Percentiles rank a stretch among this genome's conserved stretches.
phyloP scores from a whole-genome alignment of 352 stramenopile genomes.

The Pythium grandisporangium region DNA sequence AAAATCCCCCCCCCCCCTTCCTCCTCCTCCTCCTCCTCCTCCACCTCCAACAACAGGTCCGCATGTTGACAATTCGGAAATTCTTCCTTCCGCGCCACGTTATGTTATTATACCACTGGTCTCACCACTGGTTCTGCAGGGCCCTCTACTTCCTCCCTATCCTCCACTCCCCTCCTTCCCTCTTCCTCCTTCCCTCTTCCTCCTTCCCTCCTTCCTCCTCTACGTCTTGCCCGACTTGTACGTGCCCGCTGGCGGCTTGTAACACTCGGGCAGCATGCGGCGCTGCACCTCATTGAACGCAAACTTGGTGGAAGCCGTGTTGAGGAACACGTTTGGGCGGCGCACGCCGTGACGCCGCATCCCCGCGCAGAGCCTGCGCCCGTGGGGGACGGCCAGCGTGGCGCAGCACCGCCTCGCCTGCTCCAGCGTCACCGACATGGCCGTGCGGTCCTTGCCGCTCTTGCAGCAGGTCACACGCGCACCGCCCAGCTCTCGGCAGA shows the following conservation, averaged over 20 bases:
- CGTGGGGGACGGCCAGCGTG: conserved; percentile 46
- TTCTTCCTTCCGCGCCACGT: too few relatives aligned
- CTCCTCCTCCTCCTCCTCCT: too few relatives aligned
- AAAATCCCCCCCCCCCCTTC: too few relatives aligned
- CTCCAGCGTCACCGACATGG: conserved; percentile 96
- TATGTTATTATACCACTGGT: not conserved
- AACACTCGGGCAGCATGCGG: conserved; percentile 78
- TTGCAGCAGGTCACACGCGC: conserved; percentile 96
- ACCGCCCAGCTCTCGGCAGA: conserved; percentile 81
- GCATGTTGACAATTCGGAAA: not conserved
- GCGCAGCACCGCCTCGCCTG: conserved; percentile 61
- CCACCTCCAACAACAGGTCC: not conserved
- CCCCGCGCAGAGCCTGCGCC: conserved; percentile 44
- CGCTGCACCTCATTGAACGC: conserved; percentile 85
- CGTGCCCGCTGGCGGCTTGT: conserved; percentile 71
- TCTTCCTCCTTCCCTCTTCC: too few relatives aligned
- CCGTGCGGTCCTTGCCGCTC: conserved; percentile 95
- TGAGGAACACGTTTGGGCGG: conserved; percentile 76
- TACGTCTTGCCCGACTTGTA: conserved; percentile 82
- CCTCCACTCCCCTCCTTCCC: too few relatives aligned
- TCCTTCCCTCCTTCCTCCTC: not conserved
- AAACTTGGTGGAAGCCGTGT: conserved; percentile 80
- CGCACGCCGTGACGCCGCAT: conserved; percentile 73
- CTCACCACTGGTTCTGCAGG: too few relatives aligned
- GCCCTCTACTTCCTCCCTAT: too few relatives aligned